Conservation (phyloP, 1,139 yeast species). For the Hyphopichia fennica region DNA sequence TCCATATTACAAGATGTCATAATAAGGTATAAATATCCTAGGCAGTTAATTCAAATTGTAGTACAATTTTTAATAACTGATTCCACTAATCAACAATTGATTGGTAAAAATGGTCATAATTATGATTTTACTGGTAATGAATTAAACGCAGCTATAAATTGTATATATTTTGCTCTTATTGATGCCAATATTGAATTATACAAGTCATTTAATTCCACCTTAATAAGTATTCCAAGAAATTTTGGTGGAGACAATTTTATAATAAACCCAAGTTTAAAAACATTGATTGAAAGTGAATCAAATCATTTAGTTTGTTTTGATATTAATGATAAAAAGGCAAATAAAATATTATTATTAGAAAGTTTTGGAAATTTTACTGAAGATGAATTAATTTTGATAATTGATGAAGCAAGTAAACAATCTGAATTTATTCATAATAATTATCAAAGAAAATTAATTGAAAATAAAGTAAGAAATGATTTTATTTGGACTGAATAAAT, state of each 20-base stretch:
- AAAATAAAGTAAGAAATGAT: conserved; percentile 50
- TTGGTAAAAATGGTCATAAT: conserved; percentile 15
- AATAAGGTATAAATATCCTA: conserved; percentile 69
- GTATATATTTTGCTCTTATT: conserved; percentile 67
- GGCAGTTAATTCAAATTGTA: conserved; percentile 82
- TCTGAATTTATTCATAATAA: conserved; percentile 45
- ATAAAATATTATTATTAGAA: conserved; percentile 63
- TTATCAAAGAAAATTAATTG: conserved; percentile 49
- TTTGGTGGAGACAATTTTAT: conserved; percentile 25
- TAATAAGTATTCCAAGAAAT: conserved; percentile 34
- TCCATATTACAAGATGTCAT: conserved; percentile 62
- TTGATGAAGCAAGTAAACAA: conserved; percentile 47
- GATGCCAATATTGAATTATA: conserved; percentile 77
- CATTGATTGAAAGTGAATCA: conserved; percentile 49
- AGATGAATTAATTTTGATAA: conserved; percentile 47
- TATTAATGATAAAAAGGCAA: conserved; percentile 50
- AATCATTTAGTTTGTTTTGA: conserved; percentile 69
- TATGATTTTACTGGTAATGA: conserved; percentile 50
- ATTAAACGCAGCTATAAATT: conserved; percentile 70
- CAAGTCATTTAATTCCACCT: conserved; percentile 58
- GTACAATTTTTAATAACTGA: conserved; percentile 76
- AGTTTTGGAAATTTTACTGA: conserved; percentile 71
- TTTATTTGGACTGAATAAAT: conserved; percentile 53
- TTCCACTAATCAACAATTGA: conserved; percentile 23
- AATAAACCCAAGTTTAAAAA: conserved; percentile 42